Evolutionary conservation across 1,284 basidiomycete genomes (phyloP).

Genomic region (Cystobasidium sp.): DNA sequence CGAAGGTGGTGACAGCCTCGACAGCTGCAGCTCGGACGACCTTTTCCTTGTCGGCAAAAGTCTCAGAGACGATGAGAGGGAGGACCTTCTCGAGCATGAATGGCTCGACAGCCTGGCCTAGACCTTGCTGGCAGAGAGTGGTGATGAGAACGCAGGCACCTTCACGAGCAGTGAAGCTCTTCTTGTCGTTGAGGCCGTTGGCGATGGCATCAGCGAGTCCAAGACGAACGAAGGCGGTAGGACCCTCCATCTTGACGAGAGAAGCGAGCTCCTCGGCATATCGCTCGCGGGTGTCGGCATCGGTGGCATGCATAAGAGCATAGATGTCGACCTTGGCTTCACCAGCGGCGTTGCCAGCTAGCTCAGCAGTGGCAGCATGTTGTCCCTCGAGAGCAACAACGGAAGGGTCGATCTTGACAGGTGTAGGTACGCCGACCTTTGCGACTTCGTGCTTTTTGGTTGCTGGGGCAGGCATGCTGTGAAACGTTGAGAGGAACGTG

Average conservation of each 20-base stretch:
- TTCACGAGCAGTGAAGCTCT: constrained; percentile 72
- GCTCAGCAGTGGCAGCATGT: constrained; percentile 55
- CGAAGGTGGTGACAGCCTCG: constrained; percentile 79
- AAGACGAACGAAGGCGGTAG: constrained; percentile 74
- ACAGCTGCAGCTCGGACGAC: constrained; percentile 81
- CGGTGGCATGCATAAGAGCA: constrained; percentile 56
- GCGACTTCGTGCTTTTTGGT: constrained; percentile 36
- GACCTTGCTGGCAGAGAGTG: constrained; percentile 72
- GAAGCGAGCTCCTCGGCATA: constrained; percentile 59
- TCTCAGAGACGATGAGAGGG: constrained; percentile 83
- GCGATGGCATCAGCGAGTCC: constrained; percentile 73
- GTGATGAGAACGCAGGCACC: constrained; percentile 75
- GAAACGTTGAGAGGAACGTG: too few species aligned
- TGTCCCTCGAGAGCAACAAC: constrained; percentile 48
- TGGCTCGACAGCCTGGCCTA: constrained; percentile 85
- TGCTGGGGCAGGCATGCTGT: constrained; percentile 44
- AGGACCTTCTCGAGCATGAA: constrained; percentile 76
- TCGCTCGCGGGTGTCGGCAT: constrained; percentile 54
- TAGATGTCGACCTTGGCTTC: constrained; percentile 58
- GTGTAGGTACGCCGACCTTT: constrained; percentile 45
- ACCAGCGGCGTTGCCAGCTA: constrained; percentile 55
- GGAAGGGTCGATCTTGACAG: constrained; percentile 44
- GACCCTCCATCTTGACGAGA: constrained; percentile 67
- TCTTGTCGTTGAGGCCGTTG: constrained; percentile 64
- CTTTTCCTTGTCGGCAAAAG: constrained; percentile 90